phyloP scores from a whole-genome alignment of 768 basidiomycete genomes.

The Mycena crocata region DNA sequence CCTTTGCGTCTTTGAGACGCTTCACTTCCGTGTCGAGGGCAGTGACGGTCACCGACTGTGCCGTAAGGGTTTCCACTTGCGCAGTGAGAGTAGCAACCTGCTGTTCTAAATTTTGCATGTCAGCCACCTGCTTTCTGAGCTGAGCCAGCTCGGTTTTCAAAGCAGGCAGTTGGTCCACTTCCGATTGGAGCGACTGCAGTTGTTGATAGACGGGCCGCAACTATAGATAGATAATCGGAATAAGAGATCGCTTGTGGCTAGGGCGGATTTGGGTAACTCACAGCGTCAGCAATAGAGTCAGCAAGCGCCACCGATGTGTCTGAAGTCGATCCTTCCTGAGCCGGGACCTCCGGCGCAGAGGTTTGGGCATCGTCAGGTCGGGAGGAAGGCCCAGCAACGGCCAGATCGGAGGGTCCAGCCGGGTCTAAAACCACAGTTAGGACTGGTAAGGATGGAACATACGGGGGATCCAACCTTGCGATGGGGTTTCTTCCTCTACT shows the following conservation, averaged over 20 bases:
- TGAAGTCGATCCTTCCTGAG: constrained; percentile 38
- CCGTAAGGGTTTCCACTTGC: constrained; percentile 44
- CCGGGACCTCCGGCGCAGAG: constrained; percentile 33
- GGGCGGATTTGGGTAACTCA: constrained; percentile 34
- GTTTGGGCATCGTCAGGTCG: background rate
- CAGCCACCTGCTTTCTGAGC: constrained; percentile 48
- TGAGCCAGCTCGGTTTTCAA: constrained; percentile 48
- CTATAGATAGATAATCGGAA: constrained; percentile 43
- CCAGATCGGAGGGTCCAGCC: constrained; percentile 27
- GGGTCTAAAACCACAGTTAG: constrained; percentile 4
- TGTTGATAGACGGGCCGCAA: constrained; percentile 65
- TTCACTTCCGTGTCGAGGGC: constrained; percentile 39
- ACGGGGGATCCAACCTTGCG: constrained; percentile 10
- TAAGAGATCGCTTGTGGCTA: background rate
- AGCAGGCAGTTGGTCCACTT: constrained; percentile 52
- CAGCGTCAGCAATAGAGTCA: constrained; percentile 46
- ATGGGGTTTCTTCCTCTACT: constrained; percentile 31
- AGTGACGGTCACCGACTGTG: constrained; percentile 37
- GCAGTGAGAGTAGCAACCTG: constrained; percentile 50
- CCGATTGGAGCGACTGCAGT: constrained; percentile 57
- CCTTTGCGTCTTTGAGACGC: constrained; percentile 30
- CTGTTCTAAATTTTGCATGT: constrained; percentile 46
- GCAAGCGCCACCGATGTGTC: constrained; percentile 22
- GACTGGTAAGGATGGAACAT: background rate
- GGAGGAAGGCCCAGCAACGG: constrained; percentile 1